These are phyloP conservation scores for Lepiota brunneoincarnata DNA, from an alignment of 768 basidiomycete genomes.

Conservation along the genomic window DNA sequence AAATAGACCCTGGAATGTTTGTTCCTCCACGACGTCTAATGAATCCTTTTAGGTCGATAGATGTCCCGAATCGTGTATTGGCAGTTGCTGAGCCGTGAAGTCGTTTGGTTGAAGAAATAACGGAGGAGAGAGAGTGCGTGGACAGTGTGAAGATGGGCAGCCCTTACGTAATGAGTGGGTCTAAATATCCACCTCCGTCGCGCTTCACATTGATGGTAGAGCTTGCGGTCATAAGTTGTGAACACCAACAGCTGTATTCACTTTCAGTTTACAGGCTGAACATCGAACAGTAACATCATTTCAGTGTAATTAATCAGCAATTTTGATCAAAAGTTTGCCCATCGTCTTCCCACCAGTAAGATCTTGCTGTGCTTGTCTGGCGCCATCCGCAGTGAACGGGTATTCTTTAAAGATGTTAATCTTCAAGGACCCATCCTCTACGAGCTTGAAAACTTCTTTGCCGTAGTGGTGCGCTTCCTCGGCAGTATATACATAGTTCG, in stretches of 20 bases:
- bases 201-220: too few species aligned
- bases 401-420: conserved; percentile 76
- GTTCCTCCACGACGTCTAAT: neutral
- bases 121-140: neutral
- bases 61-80: neutral
- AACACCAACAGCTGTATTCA: neutral
- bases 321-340: conserved; percentile 85
- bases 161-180: conserved; percentile 4
- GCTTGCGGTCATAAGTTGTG: too few species aligned
- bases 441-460: conserved; percentile 57
- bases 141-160: neutral
- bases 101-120: neutral
- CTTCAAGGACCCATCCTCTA: conserved; percentile 59
- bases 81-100: neutral
- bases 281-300: neutral
- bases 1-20: neutral
- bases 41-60: neutral
- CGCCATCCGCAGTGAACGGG: conserved; percentile 79
- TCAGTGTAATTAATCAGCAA: conserved; percentile 26
- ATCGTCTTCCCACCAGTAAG: conserved; percentile 73
- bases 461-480: conserved; percentile 73
- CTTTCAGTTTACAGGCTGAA: too few species aligned
- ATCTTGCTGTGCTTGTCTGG: conserved; percentile 74
- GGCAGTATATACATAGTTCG: conserved; percentile 69
- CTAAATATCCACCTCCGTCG: too few species aligned